Base-by-base conservation (phyloP, 2,329 filamentous ascomycete genomes). In the Tolypocladium sp. region DNA sequence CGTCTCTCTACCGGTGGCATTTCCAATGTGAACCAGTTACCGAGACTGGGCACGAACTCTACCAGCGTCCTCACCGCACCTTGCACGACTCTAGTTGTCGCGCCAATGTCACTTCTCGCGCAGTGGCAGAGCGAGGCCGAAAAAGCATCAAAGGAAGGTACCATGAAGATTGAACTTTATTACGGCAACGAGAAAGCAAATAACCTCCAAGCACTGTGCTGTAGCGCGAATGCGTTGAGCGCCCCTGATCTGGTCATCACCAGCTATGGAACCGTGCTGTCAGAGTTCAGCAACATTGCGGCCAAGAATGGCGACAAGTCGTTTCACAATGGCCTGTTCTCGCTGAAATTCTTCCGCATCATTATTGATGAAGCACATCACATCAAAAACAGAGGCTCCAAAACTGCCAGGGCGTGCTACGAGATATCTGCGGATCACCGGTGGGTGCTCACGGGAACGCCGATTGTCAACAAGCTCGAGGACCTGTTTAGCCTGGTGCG, bases 51-150 rank as follows among this genome's bases (percentile, higher is more conserved):
- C 1, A 80, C 80, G 49, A 81, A 77, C 38, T 82, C 83, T 20
- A 72, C 79, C 12, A 76, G 77, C 1, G 76, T 91, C 4, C 80
- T 89, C 54, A 72, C 81, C 57, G 94, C 92, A 1, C 92, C 92
- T 0, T 90, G 88, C 69, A 97, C 94, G 0, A 99, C 94, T 0
- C 77, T 99, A 3, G 93, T 99, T 0, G 83, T 99, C n/a, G 94
- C 94, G 0, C 94, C 94, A 2, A 97, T 97, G 86, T 97, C 94
- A 12, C 79, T 99, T 2, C 81, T 99, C n/a, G 84, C 93, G 0
- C 94, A 99, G 71, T 99, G 94, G 94, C 90, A 96, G 66, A 96
- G 91, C 68, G 94, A 99, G 76, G 91, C 92, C 0, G 86, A 92
- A 66, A 96, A 93, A 68, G 92, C 94, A 0, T 97, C 93, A 0